phyloP scores from a whole-genome alignment of 1,284 basidiomycete species.

The Cutaneotrichosporon mucoides region DNA sequence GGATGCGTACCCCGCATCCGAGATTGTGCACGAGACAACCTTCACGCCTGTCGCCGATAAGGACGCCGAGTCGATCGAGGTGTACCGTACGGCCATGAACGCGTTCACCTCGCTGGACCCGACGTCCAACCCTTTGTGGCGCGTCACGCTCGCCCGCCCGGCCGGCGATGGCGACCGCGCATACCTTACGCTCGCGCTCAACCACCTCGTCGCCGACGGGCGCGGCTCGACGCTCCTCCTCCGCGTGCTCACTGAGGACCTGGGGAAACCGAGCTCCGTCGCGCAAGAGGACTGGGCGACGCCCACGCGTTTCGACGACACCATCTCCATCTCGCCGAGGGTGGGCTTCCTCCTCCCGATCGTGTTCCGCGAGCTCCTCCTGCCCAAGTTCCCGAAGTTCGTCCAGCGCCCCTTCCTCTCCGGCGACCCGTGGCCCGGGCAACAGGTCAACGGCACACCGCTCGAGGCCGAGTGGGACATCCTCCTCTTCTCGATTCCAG shows the following conservation, averaged over 20 bases:
- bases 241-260: constrained; percentile 3
- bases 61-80: neutral
- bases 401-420: constrained; percentile 24
- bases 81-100: neutral
- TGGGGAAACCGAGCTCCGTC: neutral
- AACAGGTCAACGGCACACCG: constrained; percentile 1
- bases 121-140: constrained; percentile 5
- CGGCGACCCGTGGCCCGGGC: constrained; percentile 28
- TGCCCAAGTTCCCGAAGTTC: constrained; percentile 33
- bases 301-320: constrained; percentile 25
- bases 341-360: constrained; percentile 24
- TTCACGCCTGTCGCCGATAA: neutral
- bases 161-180: constrained; percentile 25
- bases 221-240: constrained; percentile 4
- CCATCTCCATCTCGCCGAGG: constrained; percentile 23
- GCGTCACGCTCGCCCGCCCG: constrained; percentile 1
- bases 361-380: constrained; percentile 29
- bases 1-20: neutral
- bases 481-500: constrained; percentile 17
- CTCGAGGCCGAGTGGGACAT: constrained; percentile 10
- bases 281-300: neutral
- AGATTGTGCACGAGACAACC: neutral
- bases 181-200: constrained; percentile 8
- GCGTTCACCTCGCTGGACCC: neutral
- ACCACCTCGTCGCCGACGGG: constrained; percentile 13